A percentile compares a stretch with the other conserved stretches of the same genome.
phyloP scores from a whole-genome alignment of 441 rosid species.

The Flueggea neowawraea region DNA sequence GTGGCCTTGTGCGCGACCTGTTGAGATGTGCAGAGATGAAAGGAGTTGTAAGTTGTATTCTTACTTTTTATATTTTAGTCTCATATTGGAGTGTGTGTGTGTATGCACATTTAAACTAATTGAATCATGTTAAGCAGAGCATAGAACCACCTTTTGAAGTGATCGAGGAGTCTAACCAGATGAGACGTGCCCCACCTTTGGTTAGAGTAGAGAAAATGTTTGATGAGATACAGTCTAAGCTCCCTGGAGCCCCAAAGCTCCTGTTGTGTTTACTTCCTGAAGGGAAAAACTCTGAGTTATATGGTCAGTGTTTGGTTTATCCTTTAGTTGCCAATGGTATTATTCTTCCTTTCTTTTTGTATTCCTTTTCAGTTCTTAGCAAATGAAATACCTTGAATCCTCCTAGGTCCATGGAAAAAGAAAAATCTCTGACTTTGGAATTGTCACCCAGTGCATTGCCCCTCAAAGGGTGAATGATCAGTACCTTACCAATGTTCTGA shows the following conservation, averaged over 20 bases:
- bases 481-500: slow-evolving; percentile 60
- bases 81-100: too few species aligned
- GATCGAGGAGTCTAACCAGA: slow-evolving; percentile 56
- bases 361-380: background rate
- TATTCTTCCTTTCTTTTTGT: background rate
- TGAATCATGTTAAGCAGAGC: slow-evolving; percentile 23
- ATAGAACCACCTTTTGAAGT: slow-evolving; percentile 50
- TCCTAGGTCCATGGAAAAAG: slow-evolving; percentile 78
- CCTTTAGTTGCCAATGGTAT: too few species aligned
- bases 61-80: background rate
- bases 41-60: slow-evolving; percentile 59
- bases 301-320: slow-evolving; percentile 36
- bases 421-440: slow-evolving; percentile 68
- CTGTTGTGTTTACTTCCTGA: slow-evolving; percentile 75
- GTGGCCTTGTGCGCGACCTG: slow-evolving; percentile 46
- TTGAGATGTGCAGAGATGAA: slow-evolving; percentile 52
- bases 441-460: slow-evolving; percentile 78
- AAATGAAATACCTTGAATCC: background rate
- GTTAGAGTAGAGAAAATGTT: slow-evolving; percentile 78
- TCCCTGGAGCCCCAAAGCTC: slow-evolving; percentile 76
- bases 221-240: slow-evolving; percentile 54
- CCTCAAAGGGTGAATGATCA: slow-evolving; percentile 64
- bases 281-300: slow-evolving; percentile 69
- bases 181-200: slow-evolving; percentile 49
- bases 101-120: background rate